Conservation (phyloP, 345 rosid genomes). For the Hevea brasiliensis region DNA sequence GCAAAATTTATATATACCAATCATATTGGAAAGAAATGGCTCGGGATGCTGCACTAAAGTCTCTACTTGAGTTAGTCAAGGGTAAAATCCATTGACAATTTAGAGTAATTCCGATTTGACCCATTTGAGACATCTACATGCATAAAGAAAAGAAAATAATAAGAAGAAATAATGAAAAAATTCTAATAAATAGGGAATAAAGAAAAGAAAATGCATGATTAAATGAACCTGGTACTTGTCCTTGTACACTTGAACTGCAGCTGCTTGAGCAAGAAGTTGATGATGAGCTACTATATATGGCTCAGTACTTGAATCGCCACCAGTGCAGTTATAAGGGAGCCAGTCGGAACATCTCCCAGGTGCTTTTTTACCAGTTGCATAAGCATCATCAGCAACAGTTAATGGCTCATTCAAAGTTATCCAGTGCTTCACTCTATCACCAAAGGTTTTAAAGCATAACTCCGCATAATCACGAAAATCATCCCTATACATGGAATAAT, state of each 20-base stretch:
- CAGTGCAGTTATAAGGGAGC: constrained; percentile 32
- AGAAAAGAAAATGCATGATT: not conserved
- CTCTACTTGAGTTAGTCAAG: not conserved
- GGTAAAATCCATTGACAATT: not conserved
- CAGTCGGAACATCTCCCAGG: constrained; percentile 52
- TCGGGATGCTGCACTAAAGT: not conserved
- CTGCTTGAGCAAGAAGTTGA: constrained; percentile 53
- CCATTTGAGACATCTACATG: not conserved
- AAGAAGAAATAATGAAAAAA: not conserved
- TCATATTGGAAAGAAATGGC: constrained; percentile 8
- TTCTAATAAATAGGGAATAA: not conserved
- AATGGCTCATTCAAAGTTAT: constrained; percentile 57
- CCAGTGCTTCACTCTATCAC: constrained; percentile 65
- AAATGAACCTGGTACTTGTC: constrained; percentile 38
- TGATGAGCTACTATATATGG: constrained; percentile 52
- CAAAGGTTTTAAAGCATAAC: constrained; percentile 44
- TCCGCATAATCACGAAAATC: constrained; percentile 45
- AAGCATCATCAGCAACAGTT: constrained; percentile 29
- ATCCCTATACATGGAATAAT: constrained; percentile 21
- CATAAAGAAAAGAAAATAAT: not conserved
- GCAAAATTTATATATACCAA: not conserved
- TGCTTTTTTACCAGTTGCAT: constrained; percentile 27
- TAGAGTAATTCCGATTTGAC: constrained; percentile 8
- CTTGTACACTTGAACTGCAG: constrained; percentile 37
- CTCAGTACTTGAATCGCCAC: constrained; percentile 48